Base-by-base conservation (phyloP, 1,139 yeast species). In the Yamadazyma diddensiae region DNA sequence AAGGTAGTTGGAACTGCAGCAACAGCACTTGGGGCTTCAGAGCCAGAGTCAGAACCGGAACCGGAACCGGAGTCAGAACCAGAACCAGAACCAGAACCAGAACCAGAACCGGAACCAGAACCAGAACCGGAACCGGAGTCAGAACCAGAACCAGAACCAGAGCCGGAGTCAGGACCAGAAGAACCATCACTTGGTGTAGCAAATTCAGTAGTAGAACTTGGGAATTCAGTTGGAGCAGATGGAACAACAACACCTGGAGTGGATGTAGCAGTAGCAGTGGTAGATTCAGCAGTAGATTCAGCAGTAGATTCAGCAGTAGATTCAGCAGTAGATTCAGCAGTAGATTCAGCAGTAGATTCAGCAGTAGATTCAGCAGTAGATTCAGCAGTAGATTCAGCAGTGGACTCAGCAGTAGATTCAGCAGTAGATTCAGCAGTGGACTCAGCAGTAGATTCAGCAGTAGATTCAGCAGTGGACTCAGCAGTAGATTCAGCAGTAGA, bases 1-100 rank as follows among this genome's bases (percentile, higher is more conserved):
- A 24, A 24, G 19, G 30, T 24, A 12, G 36, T 29, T 29, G 36
- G 29, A 21, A 28, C 36, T 15, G 18, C 36, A 25, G 35, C 33
- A 21, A 23, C 28, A 14, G 25, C 27, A 15, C 11, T 18, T 17
- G 28, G 15, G 8, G 23, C 3, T 16, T 17, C 13, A 10, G 12
- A 21, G 11, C 28, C 37, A 25, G 31, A 20, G 21, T 31, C 35
- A 10, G 34, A 20, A 23, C 34, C 21, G n/a, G 29, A 11, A 14
- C 18, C 28, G 14, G 26, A 10, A 20, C 16, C 12, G 20, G 16
- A 10, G 19, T 9, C 20, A 15, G 29, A 26, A 11, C 38, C 43
- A 21, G 36, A 24, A 3, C 18, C 24, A 11, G 28, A 22, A 11
- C 13, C 26, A 13, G 27, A 10, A 17, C 27, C 30, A 18, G 36